phyloP scores from a whole-genome alignment of 768 basidiomycete species.

The Tulasnella calospora region DNA sequence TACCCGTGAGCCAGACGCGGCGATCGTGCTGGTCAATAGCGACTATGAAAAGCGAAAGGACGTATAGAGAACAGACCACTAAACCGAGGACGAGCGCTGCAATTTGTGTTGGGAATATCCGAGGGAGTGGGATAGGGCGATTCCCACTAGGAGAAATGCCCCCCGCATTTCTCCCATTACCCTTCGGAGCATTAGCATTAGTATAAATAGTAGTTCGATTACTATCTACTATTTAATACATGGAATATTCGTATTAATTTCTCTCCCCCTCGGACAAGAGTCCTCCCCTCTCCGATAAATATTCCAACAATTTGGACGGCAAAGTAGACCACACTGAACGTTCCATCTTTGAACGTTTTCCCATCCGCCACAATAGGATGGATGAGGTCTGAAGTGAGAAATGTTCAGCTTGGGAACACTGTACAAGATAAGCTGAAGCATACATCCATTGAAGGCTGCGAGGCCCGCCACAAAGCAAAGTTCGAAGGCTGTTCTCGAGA shows the following conservation, averaged over 20 bases:
- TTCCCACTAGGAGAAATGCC: too few relatives aligned
- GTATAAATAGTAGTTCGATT: too few relatives aligned
- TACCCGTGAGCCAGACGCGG: conserved; percentile 6
- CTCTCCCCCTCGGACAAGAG: too few relatives aligned
- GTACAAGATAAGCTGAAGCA: neutral
- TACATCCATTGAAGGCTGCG: neutral
- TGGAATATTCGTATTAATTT: too few relatives aligned
- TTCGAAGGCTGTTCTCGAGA: neutral
- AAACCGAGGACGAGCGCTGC: neutral
- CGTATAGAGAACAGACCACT: neutral
- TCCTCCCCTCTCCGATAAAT: too few relatives aligned
- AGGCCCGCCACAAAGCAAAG: neutral
- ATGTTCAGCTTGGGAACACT: neutral
- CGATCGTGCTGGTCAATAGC: neutral
- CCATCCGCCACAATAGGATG: neutral
- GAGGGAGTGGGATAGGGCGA: too few relatives aligned
- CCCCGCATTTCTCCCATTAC: too few relatives aligned
- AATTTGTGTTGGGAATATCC: too few relatives aligned
- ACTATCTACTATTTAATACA: too few relatives aligned
- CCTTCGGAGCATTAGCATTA: too few relatives aligned
- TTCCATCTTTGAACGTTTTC: neutral
- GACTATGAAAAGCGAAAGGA: neutral
- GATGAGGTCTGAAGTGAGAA: neutral
- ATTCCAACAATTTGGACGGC: too few relatives aligned
- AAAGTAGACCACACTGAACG: conserved; percentile 19